These are phyloP conservation scores for Piper longum DNA, from an alignment of 164 flowering plant species.

Conservation along the genomic window DNA sequence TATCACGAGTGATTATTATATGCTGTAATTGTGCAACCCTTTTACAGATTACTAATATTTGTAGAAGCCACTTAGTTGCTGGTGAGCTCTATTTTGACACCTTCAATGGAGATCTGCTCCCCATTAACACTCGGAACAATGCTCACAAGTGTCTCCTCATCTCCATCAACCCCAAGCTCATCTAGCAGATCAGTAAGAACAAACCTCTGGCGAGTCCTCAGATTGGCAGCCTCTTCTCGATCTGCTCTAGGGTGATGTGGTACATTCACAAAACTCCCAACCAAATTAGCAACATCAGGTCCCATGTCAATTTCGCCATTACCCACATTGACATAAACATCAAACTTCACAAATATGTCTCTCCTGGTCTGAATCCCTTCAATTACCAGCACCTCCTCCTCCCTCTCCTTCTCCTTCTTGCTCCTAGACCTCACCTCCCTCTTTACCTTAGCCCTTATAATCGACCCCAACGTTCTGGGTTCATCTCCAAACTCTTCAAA, in stretches of 20 bases:
- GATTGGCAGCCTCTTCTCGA: conserved; percentile 12
- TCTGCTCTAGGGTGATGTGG: conserved; percentile 14
- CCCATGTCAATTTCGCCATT: conserved; percentile 19
- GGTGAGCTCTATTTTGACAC: conserved; percentile 1
- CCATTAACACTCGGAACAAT: conserved; percentile 1
- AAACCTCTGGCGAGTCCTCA: conserved; percentile 25
- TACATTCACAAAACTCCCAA: conserved; percentile 49
- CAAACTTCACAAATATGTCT: conserved; percentile 33
- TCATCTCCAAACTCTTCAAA: conserved; percentile 7
- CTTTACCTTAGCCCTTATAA: conserved; percentile 16
- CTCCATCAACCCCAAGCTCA: conserved; percentile 43
- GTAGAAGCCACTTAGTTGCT: background rate
- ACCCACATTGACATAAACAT: conserved; percentile 36
- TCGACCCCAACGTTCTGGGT: conserved; percentile 18
- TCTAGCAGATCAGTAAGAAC: conserved; percentile 40
- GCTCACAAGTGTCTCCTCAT: conserved; percentile 1
- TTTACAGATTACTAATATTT: no score
- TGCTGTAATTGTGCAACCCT: no score
- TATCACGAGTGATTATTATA: no score
- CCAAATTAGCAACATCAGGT: conserved; percentile 31
- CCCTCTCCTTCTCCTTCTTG: conserved; percentile 33
- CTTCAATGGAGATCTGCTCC: background rate
- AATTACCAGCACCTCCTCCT: conserved; percentile 43
- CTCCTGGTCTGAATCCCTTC: conserved; percentile 30
- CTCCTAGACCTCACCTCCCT: conserved; percentile 40